Evolutionary conservation across 208 protist genomes (phyloP).

Genomic region (Leishmania guyanensis): DNA sequence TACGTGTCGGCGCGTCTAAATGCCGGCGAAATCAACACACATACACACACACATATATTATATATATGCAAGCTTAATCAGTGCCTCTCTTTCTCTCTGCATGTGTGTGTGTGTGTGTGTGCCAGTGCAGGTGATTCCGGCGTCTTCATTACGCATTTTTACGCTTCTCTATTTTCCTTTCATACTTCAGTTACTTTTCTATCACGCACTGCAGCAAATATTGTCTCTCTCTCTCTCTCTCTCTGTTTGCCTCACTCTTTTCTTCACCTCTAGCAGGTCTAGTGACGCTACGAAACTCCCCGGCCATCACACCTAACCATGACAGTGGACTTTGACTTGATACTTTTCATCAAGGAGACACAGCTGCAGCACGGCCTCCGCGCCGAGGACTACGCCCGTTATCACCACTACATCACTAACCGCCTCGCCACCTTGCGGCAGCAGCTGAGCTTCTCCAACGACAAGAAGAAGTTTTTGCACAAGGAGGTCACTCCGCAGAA

Average conservation of each 20-base stretch:
- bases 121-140: neutral
- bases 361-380: slow-evolving; percentile 89
- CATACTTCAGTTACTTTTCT: neutral
- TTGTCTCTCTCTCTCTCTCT: neutral
- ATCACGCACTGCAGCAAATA: neutral
- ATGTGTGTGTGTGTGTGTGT: neutral
- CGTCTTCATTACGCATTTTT: neutral
- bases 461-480: slow-evolving; percentile 80
- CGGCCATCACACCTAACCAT: slow-evolving; percentile 4
- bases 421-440: slow-evolving; percentile 72
- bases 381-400: slow-evolving; percentile 80
- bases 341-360: slow-evolving; percentile 78
- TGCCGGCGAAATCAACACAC: neutral
- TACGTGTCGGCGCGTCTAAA: too few relatives aligned
- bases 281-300: neutral
- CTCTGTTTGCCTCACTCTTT: neutral
- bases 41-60: neutral
- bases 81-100: neutral
- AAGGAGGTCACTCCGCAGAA: slow-evolving; percentile 73
- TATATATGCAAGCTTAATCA: neutral
- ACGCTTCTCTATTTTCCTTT: neutral
- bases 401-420: slow-evolving; percentile 82
- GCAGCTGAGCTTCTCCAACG: slow-evolving; percentile 75
- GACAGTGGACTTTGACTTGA: slow-evolving; percentile 73
- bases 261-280: too few relatives aligned